These are phyloP conservation scores for Zalaria obscura DNA, from an alignment of 2,329 filamentous ascomycete species.

Conservation along the genomic window DNA sequence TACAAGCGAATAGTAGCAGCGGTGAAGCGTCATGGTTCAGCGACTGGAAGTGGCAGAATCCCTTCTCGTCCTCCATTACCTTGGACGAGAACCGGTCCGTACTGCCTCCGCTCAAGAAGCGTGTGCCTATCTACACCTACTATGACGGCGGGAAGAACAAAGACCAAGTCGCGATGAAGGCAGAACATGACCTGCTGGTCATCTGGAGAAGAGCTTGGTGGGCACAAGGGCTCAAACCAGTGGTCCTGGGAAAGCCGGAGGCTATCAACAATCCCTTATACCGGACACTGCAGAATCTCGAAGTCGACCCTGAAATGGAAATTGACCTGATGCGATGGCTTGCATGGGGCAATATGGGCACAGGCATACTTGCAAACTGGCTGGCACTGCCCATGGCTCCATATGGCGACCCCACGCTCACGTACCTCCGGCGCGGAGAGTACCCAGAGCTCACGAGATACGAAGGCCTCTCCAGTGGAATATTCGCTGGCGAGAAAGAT, in stretches of 20 bases:
- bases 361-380: constrained; percentile 66
- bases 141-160: constrained; percentile 59
- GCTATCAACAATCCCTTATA: constrained; percentile 74
- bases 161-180: constrained; percentile 49
- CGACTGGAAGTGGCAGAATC: constrained; percentile 80
- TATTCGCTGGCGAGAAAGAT: constrained; percentile 57
- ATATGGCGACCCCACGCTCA: constrained; percentile 56
- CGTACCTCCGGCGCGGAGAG: constrained; percentile 60
- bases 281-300: constrained; percentile 48
- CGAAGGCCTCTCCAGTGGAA: constrained; percentile 52
- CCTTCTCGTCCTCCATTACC: constrained; percentile 69
- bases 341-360: constrained; percentile 84
- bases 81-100: constrained; percentile 73
- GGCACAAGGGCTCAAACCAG: constrained; percentile 79
- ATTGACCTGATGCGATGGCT: constrained; percentile 70
- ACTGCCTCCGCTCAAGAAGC: constrained; percentile 57
- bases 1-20: constrained; percentile 64
- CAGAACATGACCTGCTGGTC: constrained; percentile 65
- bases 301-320: constrained; percentile 49
- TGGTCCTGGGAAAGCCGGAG: constrained; percentile 66
- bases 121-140: constrained; percentile 78
- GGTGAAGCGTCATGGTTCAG: constrained; percentile 74
- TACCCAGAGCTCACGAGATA: constrained; percentile 63
- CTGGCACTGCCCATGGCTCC: constrained; percentile 73
- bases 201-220: constrained; percentile 92